Conservation (phyloP, 2,329 filamentous ascomycete species). For the Chaetomium strumarium region DNA sequence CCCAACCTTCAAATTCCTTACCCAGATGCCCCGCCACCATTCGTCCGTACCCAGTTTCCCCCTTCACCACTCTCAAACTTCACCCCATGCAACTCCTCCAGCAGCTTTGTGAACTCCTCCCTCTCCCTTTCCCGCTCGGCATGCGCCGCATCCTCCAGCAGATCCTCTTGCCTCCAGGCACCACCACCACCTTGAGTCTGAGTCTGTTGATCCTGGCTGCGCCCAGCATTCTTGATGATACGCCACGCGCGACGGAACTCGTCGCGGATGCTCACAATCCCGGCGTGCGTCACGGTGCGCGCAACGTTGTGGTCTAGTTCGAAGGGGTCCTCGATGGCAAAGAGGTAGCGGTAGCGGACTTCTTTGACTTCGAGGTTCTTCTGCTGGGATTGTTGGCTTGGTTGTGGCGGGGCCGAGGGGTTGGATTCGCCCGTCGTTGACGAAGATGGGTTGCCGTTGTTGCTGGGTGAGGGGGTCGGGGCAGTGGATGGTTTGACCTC, state of each 20-base stretch:
- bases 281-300: slow-evolving; percentile 75
- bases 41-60: background rate
- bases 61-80: background rate
- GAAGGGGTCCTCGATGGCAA: slow-evolving; percentile 90
- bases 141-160: slow-evolving; percentile 47
- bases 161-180: slow-evolving; percentile 35
- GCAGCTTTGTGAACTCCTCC: slow-evolving; percentile 32
- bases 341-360: slow-evolving; percentile 72
- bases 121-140: slow-evolving; percentile 31
- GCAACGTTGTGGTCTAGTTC: slow-evolving; percentile 85
- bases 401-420: background rate
- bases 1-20: background rate
- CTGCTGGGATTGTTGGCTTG: background rate
- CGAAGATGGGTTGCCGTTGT: background rate
- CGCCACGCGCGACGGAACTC: slow-evolving; percentile 78
- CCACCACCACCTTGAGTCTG: background rate
- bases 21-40: background rate
- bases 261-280: slow-evolving; percentile 74
- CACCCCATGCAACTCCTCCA: slow-evolving; percentile 38
- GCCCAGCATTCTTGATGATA: slow-evolving; percentile 54
- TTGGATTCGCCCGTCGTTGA: background rate
- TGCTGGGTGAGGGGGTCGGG: background rate
- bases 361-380: slow-evolving; percentile 49
- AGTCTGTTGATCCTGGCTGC: background rate
- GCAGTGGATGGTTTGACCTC: slow-evolving; percentile 34